Evolutionary conservation across 208 protist species (phyloP).

Genomic region (Crithidia fasciculata): DNA sequence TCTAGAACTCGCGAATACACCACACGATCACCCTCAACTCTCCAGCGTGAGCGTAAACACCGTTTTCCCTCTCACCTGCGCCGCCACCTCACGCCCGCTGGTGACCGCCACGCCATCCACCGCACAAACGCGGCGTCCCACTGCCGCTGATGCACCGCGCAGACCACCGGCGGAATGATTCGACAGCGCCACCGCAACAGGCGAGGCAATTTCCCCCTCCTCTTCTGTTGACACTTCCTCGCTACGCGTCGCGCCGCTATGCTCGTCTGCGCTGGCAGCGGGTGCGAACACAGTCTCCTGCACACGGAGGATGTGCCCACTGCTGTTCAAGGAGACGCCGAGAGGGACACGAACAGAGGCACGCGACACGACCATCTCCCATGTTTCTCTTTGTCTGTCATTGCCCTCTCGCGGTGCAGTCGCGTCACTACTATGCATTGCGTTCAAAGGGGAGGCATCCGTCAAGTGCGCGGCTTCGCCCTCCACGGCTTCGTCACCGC

Average conservation of each 20-base stretch:
- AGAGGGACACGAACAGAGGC: slow-evolving; percentile 23
- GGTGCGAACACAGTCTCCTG: slow-evolving; percentile 11
- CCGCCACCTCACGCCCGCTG: slow-evolving; percentile 37
- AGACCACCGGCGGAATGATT: neutral
- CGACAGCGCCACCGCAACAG: slow-evolving; percentile 31
- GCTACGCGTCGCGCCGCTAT: neutral
- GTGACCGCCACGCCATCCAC: slow-evolving; percentile 41
- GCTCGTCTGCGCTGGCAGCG: neutral
- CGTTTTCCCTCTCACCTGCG: slow-evolving; percentile 33
- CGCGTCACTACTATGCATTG: no score
- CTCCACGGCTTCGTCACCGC: no score
- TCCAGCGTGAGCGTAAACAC: slow-evolving; percentile 14
- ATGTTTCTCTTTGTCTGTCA: neutral
- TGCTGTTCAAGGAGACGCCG: slow-evolving; percentile 54
- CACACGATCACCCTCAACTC: neutral
- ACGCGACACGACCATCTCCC: slow-evolving; percentile 32
- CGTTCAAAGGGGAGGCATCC: no score
- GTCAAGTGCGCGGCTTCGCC: no score
- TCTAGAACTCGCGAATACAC: no score
- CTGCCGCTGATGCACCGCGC: neutral
- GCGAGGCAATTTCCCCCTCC: slow-evolving; percentile 7
- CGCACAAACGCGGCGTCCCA: slow-evolving; percentile 37
- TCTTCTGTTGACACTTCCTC: slow-evolving; percentile 1
- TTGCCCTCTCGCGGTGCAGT: no score
- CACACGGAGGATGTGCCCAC: slow-evolving; percentile 25